Percentiles rank a stretch among this genome's conserved stretches.
Conservation (phyloP, 176 grass and related monocot species). For the Puya raimondii region DNA sequence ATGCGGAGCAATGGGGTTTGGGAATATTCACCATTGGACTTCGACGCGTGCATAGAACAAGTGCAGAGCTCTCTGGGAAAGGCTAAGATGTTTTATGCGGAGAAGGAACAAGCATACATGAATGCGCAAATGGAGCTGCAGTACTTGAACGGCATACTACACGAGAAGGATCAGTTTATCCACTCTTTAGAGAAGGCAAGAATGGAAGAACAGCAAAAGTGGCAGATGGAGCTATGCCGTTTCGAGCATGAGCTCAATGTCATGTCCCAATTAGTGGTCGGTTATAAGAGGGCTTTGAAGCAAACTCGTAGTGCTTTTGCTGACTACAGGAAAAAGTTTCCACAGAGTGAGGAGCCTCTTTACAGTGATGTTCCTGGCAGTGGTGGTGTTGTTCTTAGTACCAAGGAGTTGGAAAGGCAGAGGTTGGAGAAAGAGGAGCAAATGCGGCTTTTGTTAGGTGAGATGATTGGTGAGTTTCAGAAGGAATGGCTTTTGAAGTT, state of each 20-base stretch:
- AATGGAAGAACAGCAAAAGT: constrained; percentile 54
- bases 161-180: constrained; percentile 52
- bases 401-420: constrained; percentile 53
- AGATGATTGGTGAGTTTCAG: constrained; percentile 39
- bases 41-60: constrained; percentile 33
- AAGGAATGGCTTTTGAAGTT: constrained; percentile 36
- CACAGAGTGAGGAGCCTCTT: constrained; percentile 34
- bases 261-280: constrained; percentile 45
- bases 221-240: constrained; percentile 43
- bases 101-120: constrained; percentile 48
- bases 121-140: constrained; percentile 39
- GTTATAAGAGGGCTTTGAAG: constrained; percentile 53
- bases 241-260: constrained; percentile 71
- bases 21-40: constrained; percentile 25
- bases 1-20: constrained; percentile 22
- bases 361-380: constrained; percentile 44
- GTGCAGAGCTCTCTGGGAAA: constrained; percentile 25
- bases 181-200: constrained; percentile 43
- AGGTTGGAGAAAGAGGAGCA: constrained; percentile 35
- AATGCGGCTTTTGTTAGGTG: constrained; percentile 12
- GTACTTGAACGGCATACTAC: constrained; percentile 29
- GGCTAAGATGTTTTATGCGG: constrained; percentile 38
- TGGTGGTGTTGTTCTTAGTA: constrained; percentile 60
- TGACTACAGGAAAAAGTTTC: constrained; percentile 56
- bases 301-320: constrained; percentile 32